phyloP scores from a whole-genome alignment of 371 early-diverging fungal species.

The Batkoa obscura region DNA sequence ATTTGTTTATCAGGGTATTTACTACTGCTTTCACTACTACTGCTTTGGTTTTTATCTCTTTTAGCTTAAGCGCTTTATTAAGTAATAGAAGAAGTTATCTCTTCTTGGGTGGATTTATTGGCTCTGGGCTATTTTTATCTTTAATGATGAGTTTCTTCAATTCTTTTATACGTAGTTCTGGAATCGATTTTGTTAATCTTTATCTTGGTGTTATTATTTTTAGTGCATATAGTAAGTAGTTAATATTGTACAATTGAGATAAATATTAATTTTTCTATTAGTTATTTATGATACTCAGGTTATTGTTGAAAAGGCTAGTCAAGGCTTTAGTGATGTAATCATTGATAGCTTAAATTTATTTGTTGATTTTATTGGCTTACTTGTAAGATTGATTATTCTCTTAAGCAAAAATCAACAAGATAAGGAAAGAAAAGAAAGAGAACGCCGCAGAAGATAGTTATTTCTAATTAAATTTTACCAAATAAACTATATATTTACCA shows the following conservation, averaged over 20 bases:
- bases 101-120: conserved; percentile 17
- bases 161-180: conserved; percentile 12
- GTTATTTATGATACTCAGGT: conserved; percentile 27
- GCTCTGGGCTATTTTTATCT: conserved; percentile 8
- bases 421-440: background rate
- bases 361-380: conserved; percentile 18
- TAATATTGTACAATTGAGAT: background rate
- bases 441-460: background rate
- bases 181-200: conserved; percentile 14
- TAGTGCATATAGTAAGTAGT: conserved; percentile 9
- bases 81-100: conserved; percentile 12
- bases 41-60: conserved; percentile 15
- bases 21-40: conserved; percentile 12
- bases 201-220: conserved; percentile 21
- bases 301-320: conserved; percentile 15
- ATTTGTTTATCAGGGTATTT: background rate
- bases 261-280: background rate
- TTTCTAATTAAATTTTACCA: no score
- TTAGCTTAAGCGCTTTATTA: conserved; percentile 15
- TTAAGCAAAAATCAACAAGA: conserved; percentile 11
- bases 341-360: conserved; percentile 17
- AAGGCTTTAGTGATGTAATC: conserved; percentile 14
- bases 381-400: conserved; percentile 18
- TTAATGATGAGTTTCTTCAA: conserved; percentile 14
- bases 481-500: no score